Evolutionary conservation across 805 yeast species (phyloP).

Genomic region (Cyberlindnera mississippiensis): DNA sequence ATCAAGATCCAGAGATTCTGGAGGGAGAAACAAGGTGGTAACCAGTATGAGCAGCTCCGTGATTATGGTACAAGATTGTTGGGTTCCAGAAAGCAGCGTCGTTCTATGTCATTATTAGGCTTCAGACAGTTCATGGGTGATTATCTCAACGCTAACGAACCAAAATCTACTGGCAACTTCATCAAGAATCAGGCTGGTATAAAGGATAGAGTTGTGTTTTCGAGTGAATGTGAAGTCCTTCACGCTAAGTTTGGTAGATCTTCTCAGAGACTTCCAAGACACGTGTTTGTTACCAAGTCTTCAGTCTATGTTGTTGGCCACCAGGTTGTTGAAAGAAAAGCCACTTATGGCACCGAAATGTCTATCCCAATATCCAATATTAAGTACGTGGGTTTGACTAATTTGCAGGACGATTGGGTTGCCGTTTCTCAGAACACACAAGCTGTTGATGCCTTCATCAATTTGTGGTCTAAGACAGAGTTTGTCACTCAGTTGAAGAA

Average conservation of each 20-base stretch:
- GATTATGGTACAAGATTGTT: constrained; percentile 76
- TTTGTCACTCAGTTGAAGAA: constrained; percentile 69
- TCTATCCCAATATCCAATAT: constrained; percentile 58
- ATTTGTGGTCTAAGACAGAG: constrained; percentile 86
- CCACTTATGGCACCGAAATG: constrained; percentile 58
- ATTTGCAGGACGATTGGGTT: constrained; percentile 88
- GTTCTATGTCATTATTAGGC: constrained; percentile 83
- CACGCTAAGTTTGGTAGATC: constrained; percentile 91
- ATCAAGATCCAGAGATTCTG: constrained; percentile 75
- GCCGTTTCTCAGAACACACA: constrained; percentile 43
- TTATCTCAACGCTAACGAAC: constrained; percentile 78
- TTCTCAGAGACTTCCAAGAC: constrained; percentile 69
- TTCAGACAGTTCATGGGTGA: constrained; percentile 93
- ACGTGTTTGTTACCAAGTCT: constrained; percentile 62
- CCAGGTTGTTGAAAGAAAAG: constrained; percentile 57
- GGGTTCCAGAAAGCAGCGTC: constrained; percentile 78
- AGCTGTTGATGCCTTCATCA: constrained; percentile 74
- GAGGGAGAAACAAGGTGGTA: constrained; percentile 76
- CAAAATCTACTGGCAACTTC: constrained; percentile 73
- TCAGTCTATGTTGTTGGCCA: constrained; percentile 72
- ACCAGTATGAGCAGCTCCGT: constrained; percentile 77
- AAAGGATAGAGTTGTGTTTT: constrained; percentile 66
- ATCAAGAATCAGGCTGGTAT: constrained; percentile 67
- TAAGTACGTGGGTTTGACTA: constrained; percentile 62
- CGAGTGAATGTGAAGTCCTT: constrained; percentile 76